Evolutionary conservation across 78 protist genomes (phyloP), one percentile per base, ranked within the genome.

Genomic region (Chrysochromulina tobinii): DNA sequence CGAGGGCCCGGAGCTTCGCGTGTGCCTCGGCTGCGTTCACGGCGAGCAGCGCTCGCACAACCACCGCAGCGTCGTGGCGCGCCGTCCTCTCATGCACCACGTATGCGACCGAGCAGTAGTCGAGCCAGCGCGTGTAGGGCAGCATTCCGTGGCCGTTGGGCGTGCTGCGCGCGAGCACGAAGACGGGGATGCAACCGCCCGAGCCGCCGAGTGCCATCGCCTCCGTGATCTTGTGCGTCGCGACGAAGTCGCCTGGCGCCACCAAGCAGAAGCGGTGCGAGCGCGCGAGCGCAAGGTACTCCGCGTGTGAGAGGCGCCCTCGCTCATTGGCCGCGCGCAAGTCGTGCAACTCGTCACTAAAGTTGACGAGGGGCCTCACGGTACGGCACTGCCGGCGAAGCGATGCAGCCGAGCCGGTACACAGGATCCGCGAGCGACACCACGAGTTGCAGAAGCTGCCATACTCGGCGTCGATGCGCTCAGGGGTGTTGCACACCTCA

Each of bases 101-200:
- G 50, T 68, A 68, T 9, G 23, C 77, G 50, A 68, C 12, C 51
- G 18, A 7, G 77, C 77, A 68, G 51, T n/a, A 68, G 77, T 68
- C 50, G 50, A 68, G 77, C 77, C 77, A 68, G 20, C 77, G 77
- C 48, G 48, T 3, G 77, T 68, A 68, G 6, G 77, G 77, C 27
- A 68, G 77, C 77, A 68, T 12, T 6, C 50, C 14, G 27, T 6
- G 27, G 27, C 27, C 6, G 23, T 68, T 50, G 50, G 51, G 1
- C 48, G 8, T 8, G 50, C 4, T 2, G 77, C 50, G 20, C 9
- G 27, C 8, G 20, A 68, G 27, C 48, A 68, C 77, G 12, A 68
- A n/a, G 20, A 68, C 77, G 77, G 77, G 77, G 77, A 68, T 20
- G 77, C 77, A 68, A 14, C 77, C 77, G 51, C 77, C 77, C 23